A percentile compares a stretch with the other conserved stretches of the same genome.
These are phyloP conservation scores for Coemansia sp. DNA, from an alignment of 192 early-diverging fungal species.

Conservation along the genomic window DNA sequence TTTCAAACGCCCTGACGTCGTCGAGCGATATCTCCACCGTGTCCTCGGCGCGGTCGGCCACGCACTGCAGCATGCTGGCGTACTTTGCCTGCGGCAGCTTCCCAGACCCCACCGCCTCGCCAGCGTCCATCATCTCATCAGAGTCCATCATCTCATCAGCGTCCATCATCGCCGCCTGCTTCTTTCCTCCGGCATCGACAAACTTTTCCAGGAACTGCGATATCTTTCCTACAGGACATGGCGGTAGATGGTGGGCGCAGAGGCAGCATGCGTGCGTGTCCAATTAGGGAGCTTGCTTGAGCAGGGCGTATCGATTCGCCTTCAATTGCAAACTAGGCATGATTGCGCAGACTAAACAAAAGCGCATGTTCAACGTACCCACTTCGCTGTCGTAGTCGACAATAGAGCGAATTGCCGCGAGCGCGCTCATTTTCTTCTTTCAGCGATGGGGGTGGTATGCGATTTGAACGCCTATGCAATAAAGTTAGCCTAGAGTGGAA, in stretches of 20 bases:
- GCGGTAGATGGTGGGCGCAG: too few relatives aligned
- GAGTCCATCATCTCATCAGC: slow-evolving; percentile 14
- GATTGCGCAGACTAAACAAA: background rate
- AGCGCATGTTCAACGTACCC: slow-evolving; percentile 17
- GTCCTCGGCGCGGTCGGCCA: slow-evolving; percentile 66
- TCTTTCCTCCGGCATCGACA: slow-evolving; percentile 30
- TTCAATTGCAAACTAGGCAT: too few relatives aligned
- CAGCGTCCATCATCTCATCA: too few relatives aligned
- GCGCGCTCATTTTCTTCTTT: slow-evolving; percentile 43
- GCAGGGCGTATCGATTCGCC: too few relatives aligned
- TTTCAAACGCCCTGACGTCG: slow-evolving; percentile 61
- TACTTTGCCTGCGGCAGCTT: slow-evolving; percentile 49
- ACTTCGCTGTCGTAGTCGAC: slow-evolving; percentile 51
- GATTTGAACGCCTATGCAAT: too few relatives aligned
- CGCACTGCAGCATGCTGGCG: slow-evolving; percentile 58
- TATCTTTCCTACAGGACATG: slow-evolving; percentile 22
- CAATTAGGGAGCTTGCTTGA: too few relatives aligned
- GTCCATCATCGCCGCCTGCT: slow-evolving; percentile 8
- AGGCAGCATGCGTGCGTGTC: too few relatives aligned
- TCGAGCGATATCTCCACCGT: slow-evolving; percentile 68
- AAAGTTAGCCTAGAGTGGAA: background rate
- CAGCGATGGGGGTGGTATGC: too few relatives aligned
- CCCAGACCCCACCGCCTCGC: slow-evolving; percentile 19
- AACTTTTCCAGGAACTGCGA: slow-evolving; percentile 45
- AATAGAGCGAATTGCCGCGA: slow-evolving; percentile 44